A percentile compares a stretch with the other conserved stretches of the same genome.
Conservation (phyloP, 371 early-diverging fungal species). For the Mucor indicus region DNA sequence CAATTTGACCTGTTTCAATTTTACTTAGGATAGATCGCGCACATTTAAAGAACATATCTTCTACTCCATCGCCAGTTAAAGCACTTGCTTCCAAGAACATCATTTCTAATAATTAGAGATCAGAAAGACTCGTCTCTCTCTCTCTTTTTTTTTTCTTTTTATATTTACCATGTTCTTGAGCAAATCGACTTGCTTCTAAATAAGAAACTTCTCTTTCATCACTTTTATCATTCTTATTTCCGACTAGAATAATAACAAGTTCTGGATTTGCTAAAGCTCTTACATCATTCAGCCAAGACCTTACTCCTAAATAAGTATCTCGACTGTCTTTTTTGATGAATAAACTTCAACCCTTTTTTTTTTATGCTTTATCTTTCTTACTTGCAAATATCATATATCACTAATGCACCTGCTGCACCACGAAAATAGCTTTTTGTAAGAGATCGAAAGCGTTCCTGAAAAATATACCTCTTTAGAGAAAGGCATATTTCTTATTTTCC, state of each 20-base stretch:
- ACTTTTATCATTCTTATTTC: slow-evolving; percentile 65
- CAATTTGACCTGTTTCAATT: slow-evolving; percentile 63
- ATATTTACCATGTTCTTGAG: slow-evolving; percentile 58
- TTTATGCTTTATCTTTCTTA: slow-evolving; percentile 23
- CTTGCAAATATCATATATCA: slow-evolving; percentile 69
- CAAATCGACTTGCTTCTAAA: slow-evolving; percentile 69
- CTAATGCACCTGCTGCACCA: slow-evolving; percentile 68
- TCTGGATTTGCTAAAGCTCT: slow-evolving; percentile 64
- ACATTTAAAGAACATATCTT: slow-evolving; percentile 61
- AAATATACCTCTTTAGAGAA: background rate
- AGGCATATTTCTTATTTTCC: background rate
- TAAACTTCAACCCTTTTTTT: background rate
- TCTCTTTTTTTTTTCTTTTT: no score
- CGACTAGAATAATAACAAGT: slow-evolving; percentile 67
- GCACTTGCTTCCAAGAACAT: slow-evolving; percentile 65
- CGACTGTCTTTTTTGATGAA: slow-evolving; percentile 25
- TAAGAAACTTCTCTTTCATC: slow-evolving; percentile 62
- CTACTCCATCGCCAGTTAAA: slow-evolving; percentile 58
- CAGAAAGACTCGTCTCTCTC: no score
- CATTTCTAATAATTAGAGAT: slow-evolving; percentile 45
- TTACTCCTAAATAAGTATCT: slow-evolving; percentile 53
- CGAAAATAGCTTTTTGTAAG: slow-evolving; percentile 74
- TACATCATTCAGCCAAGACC: slow-evolving; percentile 66
- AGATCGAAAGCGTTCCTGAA: slow-evolving; percentile 77
- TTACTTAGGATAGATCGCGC: slow-evolving; percentile 60